Percentiles rank a stretch among this genome's conserved stretches.
These are phyloP conservation scores for Nicotiana undulata DNA, from an alignment of 257 asterid genomes.

Conservation along the genomic window DNA sequence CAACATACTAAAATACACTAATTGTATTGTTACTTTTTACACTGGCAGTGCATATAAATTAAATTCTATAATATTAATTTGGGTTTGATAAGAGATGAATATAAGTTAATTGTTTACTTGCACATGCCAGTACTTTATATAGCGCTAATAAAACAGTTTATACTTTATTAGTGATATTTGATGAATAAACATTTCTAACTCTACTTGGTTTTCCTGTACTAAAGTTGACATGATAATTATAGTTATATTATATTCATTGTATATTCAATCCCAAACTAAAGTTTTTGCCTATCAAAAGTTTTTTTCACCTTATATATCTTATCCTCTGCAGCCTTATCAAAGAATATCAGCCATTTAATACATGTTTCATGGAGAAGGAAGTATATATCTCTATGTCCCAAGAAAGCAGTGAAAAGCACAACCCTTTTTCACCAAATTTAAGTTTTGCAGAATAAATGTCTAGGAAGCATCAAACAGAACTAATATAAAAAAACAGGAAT, in stretches of 20 bases:
- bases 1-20: no score
- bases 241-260: neutral
- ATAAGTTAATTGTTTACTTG: neutral
- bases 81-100: neutral
- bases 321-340: neutral
- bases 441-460: neutral
- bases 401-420: neutral
- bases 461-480: neutral
- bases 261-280: neutral
- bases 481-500: no score
- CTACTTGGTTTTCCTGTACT: neutral
- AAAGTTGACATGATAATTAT: neutral
- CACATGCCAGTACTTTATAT: neutral
- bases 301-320: neutral
- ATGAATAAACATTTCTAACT: no score
- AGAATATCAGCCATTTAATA: neutral
- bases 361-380: neutral
- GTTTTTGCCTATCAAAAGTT: neutral
- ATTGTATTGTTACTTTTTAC: neutral
- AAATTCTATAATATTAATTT: neutral
- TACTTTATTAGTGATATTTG: neutral
- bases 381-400: no score
- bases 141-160: neutral
- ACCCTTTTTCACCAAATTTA: neutral
- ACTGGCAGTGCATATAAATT: no score